These are phyloP conservation scores for Dendrobium chrysotoxum DNA, from an alignment of 106 monocot genomes.

Conservation along the genomic window DNA sequence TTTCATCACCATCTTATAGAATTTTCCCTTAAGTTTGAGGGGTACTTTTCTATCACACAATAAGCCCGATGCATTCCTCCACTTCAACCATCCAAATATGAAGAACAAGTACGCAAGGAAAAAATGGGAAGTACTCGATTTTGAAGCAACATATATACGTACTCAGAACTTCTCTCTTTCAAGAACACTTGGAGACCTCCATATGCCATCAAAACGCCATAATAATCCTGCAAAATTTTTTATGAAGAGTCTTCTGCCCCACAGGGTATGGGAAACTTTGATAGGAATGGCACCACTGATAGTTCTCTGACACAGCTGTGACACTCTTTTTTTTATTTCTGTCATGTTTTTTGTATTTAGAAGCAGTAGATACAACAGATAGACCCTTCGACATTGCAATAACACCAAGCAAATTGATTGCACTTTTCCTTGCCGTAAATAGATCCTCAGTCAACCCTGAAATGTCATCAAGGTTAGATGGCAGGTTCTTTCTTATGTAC, in stretches of 20 bases:
- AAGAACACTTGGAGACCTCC: slow-evolving; percentile 84
- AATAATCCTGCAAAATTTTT: slow-evolving; percentile 46
- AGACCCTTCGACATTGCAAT: slow-evolving; percentile 81
- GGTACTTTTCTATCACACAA: too few species aligned
- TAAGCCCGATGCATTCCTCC: too few species aligned
- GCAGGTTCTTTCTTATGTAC: slow-evolving; percentile 70
- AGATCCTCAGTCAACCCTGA: slow-evolving; percentile 72
- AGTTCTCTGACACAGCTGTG: slow-evolving; percentile 50
- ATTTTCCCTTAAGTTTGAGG: too few species aligned
- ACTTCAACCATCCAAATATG: too few species aligned
- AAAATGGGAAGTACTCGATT: slow-evolving; percentile 61
- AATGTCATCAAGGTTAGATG: slow-evolving; percentile 69
- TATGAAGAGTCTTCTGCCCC: slow-evolving; percentile 25
- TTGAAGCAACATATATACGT: slow-evolving; percentile 38
- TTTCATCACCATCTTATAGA: too few species aligned
- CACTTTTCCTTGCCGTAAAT: slow-evolving; percentile 78
- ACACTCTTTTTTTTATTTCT: slow-evolving; percentile 51
- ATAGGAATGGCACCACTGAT: slow-evolving; percentile 68
- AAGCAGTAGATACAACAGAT: slow-evolving; percentile 34
- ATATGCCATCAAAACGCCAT: slow-evolving; percentile 78
- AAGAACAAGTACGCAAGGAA: slow-evolving; percentile 25
- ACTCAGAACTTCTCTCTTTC: slow-evolving; percentile 54
- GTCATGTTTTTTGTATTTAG: slow-evolving; percentile 66
- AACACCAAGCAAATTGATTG: slow-evolving; percentile 73
- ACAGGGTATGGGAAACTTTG: slow-evolving; percentile 62